Evolutionary conservation across 2,329 filamentous ascomycete genomes (phyloP).

Genomic region (Hypoxylon sp.): DNA sequence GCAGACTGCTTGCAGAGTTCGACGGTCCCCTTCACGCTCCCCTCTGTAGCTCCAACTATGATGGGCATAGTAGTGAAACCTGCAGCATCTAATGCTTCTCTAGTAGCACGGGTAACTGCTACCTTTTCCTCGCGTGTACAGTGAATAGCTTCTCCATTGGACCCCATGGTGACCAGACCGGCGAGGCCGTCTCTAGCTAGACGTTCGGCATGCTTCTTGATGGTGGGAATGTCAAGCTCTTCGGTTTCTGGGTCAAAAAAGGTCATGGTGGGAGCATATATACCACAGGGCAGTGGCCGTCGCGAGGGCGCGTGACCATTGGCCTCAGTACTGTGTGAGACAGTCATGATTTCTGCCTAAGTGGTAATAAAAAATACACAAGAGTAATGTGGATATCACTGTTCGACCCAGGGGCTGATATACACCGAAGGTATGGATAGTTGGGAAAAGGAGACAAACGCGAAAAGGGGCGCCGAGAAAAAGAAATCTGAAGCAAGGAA

Average conservation of each 20-base stretch:
- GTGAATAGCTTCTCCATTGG: conserved; percentile 91
- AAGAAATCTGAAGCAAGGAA: conserved; percentile 26
- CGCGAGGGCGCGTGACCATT: conserved; percentile 59
- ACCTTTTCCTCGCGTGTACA: conserved; percentile 83
- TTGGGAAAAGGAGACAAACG: conserved; percentile 24
- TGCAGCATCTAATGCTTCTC: conserved; percentile 85
- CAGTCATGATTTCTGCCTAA: conserved; percentile 54
- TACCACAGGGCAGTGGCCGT: conserved; percentile 80
- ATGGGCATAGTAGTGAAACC: conserved; percentile 83
- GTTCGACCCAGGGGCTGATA: conserved; percentile 27
- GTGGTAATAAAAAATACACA: conserved; percentile 11
- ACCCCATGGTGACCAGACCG: conserved; percentile 89
- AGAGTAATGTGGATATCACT: conserved; percentile 19
- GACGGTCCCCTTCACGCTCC: conserved; percentile 85
- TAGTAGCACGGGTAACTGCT: conserved; percentile 81
- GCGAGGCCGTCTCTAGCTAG: conserved; percentile 83
- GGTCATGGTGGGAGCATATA: conserved; percentile 91
- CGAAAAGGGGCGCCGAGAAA: conserved; percentile 39
- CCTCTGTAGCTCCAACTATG: conserved; percentile 85
- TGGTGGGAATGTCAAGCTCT: conserved; percentile 83
- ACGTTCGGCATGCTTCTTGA: conserved; percentile 85
- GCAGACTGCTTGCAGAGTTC: conserved; percentile 78
- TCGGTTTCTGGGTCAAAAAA: conserved; percentile 90
- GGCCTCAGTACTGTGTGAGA: conserved; percentile 50
- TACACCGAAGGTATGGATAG: conserved; percentile 35